These are phyloP conservation scores for Senecio squalidus DNA, from an alignment of 140 eudicot species.

Conservation along the genomic window DNA sequence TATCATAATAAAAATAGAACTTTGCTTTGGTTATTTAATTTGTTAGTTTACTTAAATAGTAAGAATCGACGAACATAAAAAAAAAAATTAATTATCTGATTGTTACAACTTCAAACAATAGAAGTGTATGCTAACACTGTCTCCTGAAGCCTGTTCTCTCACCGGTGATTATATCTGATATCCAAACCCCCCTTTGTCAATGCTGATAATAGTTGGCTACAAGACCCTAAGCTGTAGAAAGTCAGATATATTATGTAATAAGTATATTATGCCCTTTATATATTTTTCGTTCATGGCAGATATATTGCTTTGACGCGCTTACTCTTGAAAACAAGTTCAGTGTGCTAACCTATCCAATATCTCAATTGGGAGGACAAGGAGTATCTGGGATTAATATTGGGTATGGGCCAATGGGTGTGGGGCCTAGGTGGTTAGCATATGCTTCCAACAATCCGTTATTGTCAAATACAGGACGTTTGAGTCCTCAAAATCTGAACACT, in stretches of 20 bases:
- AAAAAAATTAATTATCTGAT: too few relatives aligned
- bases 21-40: too few relatives aligned
- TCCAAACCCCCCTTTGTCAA: too few relatives aligned
- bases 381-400: constrained; percentile 64
- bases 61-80: too few relatives aligned
- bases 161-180: too few relatives aligned
- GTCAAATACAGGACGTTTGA: constrained; percentile 69
- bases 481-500: constrained; percentile 80
- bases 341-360: constrained; percentile 83
- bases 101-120: too few relatives aligned
- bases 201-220: neutral
- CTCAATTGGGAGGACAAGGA: constrained; percentile 75
- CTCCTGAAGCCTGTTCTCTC: too few relatives aligned
- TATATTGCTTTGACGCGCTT: constrained; percentile 85
- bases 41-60: too few relatives aligned
- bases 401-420: constrained; percentile 96
- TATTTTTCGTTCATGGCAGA: constrained; percentile 43
- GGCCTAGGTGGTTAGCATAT: constrained; percentile 95
- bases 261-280: neutral
- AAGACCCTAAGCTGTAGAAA: neutral
- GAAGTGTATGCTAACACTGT: too few relatives aligned
- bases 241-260: constrained; percentile 3
- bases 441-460: constrained; percentile 70
- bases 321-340: constrained; percentile 80
- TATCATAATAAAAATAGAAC: too few relatives aligned